Conservation (phyloP, 768 basidiomycete genomes). For the Rhodocollybia butyracea region DNA sequence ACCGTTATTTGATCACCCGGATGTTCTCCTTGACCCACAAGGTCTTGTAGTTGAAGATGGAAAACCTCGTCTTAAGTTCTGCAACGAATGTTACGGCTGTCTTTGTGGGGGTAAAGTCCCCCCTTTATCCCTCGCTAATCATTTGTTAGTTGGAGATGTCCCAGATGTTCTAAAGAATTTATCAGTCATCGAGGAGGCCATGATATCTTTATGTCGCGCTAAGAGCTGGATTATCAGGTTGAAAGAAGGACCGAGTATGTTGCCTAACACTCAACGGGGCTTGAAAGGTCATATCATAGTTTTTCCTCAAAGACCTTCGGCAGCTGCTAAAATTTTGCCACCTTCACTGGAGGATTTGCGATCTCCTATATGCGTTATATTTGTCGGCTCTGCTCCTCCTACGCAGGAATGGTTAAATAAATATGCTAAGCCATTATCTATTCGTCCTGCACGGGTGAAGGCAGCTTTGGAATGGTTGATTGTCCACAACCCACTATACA, state of each 20-base stretch:
- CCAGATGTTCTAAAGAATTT: constrained; percentile 27
- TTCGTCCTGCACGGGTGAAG: constrained; percentile 26
- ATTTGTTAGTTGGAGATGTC: constrained; percentile 24
- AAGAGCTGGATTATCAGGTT: constrained; percentile 35
- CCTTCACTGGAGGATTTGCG: constrained; percentile 31
- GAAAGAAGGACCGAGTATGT: constrained; percentile 16
- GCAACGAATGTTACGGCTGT: no score
- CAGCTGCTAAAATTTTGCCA: constrained; percentile 27
- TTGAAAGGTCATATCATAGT: constrained; percentile 39
- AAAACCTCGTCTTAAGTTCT: no score
- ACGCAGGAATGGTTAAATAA: constrained; percentile 25
- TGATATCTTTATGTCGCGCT: constrained; percentile 33
- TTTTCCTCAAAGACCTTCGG: constrained; percentile 31
- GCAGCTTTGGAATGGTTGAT: constrained; percentile 33
- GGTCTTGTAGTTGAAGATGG: no score
- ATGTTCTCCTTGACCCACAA: no score
- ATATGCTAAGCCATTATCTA: constrained; percentile 31
- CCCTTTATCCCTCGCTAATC: no score
- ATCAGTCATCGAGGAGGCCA: constrained; percentile 34
- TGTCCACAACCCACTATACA: constrained; percentile 31
- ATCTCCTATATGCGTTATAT: constrained; percentile 35
- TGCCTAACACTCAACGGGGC: constrained; percentile 24
- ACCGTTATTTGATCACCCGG: no score
- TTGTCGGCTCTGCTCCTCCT: constrained; percentile 29
- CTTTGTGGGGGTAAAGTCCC: no score